These are phyloP conservation scores for Omphalotus guepiniiformis DNA, from an alignment of 768 basidiomycete species.

Conservation along the genomic window DNA sequence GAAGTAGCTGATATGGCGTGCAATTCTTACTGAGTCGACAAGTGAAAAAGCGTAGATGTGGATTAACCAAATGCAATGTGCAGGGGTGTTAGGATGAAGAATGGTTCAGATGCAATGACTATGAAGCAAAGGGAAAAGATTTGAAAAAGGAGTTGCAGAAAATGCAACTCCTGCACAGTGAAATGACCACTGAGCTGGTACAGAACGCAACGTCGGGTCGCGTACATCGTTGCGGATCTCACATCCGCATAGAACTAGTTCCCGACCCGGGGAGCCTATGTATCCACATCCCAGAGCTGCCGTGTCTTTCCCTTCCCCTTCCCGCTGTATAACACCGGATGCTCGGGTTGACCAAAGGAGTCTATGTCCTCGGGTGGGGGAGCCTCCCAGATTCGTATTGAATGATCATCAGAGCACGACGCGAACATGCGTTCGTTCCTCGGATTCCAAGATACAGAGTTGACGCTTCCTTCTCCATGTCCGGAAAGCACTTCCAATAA, in stretches of 20 bases:
- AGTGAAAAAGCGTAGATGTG: no score
- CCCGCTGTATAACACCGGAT: slow-evolving; percentile 32
- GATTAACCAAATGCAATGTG: no score
- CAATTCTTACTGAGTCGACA: no score
- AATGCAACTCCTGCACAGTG: no score
- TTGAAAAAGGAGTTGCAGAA: no score
- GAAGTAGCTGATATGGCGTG: no score
- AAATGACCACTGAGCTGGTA: no score
- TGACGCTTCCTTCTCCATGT: slow-evolving; percentile 87
- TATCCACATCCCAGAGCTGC: slow-evolving; percentile 38
- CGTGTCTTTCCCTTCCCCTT: slow-evolving; percentile 65
- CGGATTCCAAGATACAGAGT: slow-evolving; percentile 96
- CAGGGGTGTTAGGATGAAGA: no score
- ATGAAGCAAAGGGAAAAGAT: no score
- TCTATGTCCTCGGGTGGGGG: slow-evolving; percentile 20
- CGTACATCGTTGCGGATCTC: no score
- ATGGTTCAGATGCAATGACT: no score
- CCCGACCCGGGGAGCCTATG: slow-evolving; percentile 17
- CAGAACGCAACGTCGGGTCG: no score
- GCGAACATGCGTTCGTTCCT: slow-evolving; percentile 89
- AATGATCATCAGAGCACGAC: slow-evolving; percentile 90
- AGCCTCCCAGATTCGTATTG: slow-evolving; percentile 88
- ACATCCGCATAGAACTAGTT: slow-evolving; percentile 9
- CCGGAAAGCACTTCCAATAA: slow-evolving; percentile 87
- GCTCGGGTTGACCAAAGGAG: neutral